phyloP scores from a whole-genome alignment of 139 green algal species.

The Trebouxia sp. region DNA sequence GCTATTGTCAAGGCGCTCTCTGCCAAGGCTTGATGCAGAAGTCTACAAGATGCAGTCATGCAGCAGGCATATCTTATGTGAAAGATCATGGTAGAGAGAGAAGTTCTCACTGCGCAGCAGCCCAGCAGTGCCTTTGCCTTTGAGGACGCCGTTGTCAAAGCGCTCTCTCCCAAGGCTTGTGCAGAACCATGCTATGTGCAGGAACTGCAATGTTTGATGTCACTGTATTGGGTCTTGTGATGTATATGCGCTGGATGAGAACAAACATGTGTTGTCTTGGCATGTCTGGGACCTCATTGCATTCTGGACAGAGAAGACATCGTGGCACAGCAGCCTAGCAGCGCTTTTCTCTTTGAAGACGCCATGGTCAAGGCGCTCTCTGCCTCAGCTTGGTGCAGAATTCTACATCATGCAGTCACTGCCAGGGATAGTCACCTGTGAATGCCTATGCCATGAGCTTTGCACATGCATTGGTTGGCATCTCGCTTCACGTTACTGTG shows the following conservation, averaged over 20 bases:
- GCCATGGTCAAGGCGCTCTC: not conserved
- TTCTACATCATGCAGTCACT: no score
- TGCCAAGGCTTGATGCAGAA: not conserved
- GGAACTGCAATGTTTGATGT: no score
- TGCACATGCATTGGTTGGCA: no score
- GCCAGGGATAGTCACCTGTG: no score
- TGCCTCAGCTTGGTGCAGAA: no score
- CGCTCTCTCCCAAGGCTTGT: not conserved
- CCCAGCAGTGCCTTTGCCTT: conserved; percentile 1
- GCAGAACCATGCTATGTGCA: not conserved
- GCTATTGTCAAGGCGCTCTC: conserved; percentile 2
- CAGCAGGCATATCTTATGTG: not conserved
- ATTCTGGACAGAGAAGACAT: not conserved
- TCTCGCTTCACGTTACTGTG: no score
- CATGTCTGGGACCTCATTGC: no score
- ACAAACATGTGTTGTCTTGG: no score
- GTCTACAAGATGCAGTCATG: conserved; percentile 4
- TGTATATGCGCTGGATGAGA: no score
- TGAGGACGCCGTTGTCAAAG: not conserved
- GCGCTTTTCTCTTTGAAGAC: not conserved
- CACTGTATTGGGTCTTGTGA: no score
- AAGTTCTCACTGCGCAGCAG: not conserved
- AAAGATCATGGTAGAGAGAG: not conserved
- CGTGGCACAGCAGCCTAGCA: not conserved
- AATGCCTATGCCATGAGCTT: no score